Evolutionary conservation across 345 rosid species (phyloP), one percentile per base, ranked within the genome.

Genomic region (Citrus unshiu): DNA sequence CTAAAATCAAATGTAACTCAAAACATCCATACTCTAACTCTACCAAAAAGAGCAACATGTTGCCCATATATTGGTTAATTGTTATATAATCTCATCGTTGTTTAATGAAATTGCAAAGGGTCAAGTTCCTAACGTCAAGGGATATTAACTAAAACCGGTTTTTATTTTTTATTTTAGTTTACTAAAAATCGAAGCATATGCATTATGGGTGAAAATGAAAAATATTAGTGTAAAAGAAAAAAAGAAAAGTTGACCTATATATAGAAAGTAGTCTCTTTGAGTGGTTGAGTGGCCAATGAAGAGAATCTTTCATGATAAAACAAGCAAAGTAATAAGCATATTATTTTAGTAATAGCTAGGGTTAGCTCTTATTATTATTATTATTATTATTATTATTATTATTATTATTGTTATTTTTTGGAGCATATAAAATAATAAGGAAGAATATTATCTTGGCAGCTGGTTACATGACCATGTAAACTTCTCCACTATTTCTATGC

Each of bases 381-480:
- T n/a, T 43, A 1, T 46, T 12, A 1, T n/a, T n/a, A n/a, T n/a
- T n/a, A n/a, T n/a, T n/a, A n/a, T n/a, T n/a, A n/a, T n/a, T n/a
- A n/a, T n/a, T n/a, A n/a, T n/a, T n/a, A n/a, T 12, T 46, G 0
- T 60, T 30, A 9, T 57, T 35, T 35, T 57, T 40, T 25, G 35
- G 39, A 19, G 19, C 3, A 58, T 29, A 72, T 56, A 72, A 10
- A 72, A 56, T 70, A 51, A 51, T 63, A 54, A 35, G 68, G 69
- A 56, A 19, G 66, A 82, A 60, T 59, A 46, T 46, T 46, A 12
- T 22, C 63, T 71, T 56, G 16, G 76, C 58, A 80, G 70, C n/a
- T n/a, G n/a, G 73, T 70, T 71, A 66, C 40, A 75, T 72, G 83
- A 78, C 65, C 70, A 75, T 70, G 74, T 49, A 76, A 83, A 75